These are phyloP conservation scores for Epichloe aotearoae DNA, from an alignment of 2,329 filamentous ascomycete species.

Conservation along the genomic window DNA sequence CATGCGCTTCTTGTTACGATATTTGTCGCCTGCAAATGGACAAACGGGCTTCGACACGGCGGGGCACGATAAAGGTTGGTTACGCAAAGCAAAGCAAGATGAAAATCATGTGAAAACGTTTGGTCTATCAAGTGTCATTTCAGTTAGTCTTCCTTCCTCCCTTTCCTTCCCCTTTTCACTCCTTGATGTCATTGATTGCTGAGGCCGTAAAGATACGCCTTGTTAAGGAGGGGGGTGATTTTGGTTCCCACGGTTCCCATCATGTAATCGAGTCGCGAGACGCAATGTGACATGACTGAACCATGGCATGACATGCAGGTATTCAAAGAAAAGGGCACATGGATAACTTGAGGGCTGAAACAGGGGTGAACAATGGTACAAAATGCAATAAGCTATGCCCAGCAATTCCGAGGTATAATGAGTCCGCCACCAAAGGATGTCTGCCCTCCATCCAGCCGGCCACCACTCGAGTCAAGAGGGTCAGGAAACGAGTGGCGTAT, in stretches of 20 bases:
- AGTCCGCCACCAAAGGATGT: not conserved
- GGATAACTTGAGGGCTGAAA: not conserved
- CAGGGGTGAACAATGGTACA: not conserved
- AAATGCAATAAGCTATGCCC: slow-evolving; percentile 3
- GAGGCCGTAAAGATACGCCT: not conserved
- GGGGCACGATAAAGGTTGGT: not conserved
- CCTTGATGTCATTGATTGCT: not conserved
- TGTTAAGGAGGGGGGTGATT: not conserved
- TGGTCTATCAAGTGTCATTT: not conserved
- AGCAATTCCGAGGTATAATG: slow-evolving; percentile 4
- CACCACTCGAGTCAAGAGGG: not conserved
- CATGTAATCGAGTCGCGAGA: not conserved
- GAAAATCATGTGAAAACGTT: not conserved
- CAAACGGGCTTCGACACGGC: too few relatives aligned
- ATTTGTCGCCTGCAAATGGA: too few relatives aligned
- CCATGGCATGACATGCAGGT: not conserved
- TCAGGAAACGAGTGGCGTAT: not conserved
- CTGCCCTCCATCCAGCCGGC: not conserved
- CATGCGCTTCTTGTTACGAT: too few relatives aligned
- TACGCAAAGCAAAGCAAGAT: not conserved
- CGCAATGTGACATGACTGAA: not conserved
- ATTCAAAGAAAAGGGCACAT: not conserved
- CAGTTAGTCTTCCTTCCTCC: not conserved
- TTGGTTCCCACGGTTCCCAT: not conserved
- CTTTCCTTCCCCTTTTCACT: not conserved